Base-by-base conservation (phyloP, 371 early-diverging fungal genomes). In the Syncephalastrum monosporum region DNA sequence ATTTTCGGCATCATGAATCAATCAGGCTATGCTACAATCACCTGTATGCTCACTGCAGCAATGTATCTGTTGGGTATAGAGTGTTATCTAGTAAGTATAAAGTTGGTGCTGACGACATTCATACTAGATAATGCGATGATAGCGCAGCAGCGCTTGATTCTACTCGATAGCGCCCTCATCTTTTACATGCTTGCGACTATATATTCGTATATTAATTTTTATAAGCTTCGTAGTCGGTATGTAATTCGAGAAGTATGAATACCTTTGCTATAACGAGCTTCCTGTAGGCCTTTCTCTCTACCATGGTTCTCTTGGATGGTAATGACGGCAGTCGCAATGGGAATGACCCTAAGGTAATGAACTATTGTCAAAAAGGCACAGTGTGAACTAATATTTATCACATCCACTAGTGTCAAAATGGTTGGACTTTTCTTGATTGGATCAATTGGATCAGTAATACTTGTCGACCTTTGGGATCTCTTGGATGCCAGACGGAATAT, bases 111-210 rank as follows among this genome's bases (percentile, higher is more conserved):
- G 29, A 17, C 15, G 3, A 21, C 10, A 17, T 14, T 53, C 12
- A 42, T 24, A 38, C 55, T 59, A 90, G 92, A 97, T 69, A 96
- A 91, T 61, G 84, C 92, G 17, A 66, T 95, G 55, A 87, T 94
- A 27, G 82, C 92, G 2, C 96, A 97, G 69, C 85, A 90, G 14
- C 81, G 95, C 23, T 69, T 96, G 55, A 96, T 96, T 52, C 78
- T 96, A 50, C 82, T 97, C 48, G 97, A 97, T 67, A 82, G 86
- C 27, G 88, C 92, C 72, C 82, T 96, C 46, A 80, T 96, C 27
- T 85, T 95, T 56, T 96, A 92, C 57, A 86, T 88, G 77, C 76
- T 86, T 19, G 66, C 76, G 17, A 74, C 91, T 27, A 76, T 91
- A 27, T 94, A 88, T 68, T 79, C 79, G 42, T 96, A 92, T 72